phyloP scores from a whole-genome alignment of 2,329 filamentous ascomycete species.

The Thielaviopsis punctulata region DNA sequence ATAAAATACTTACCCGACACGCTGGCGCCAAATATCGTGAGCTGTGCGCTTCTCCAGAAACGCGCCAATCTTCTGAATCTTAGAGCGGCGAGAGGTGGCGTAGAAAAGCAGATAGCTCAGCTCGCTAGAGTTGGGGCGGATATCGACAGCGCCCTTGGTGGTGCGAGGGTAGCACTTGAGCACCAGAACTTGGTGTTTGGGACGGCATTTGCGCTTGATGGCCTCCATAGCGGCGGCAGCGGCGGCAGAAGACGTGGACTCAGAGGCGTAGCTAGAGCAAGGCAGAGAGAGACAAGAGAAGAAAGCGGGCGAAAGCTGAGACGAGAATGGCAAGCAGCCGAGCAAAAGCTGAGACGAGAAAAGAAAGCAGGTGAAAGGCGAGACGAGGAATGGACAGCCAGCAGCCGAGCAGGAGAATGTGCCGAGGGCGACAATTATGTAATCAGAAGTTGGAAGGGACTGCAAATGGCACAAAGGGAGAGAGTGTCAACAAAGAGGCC shows the following conservation, averaged over 20 bases:
- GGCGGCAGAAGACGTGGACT: not conserved
- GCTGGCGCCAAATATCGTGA: constrained; percentile 74
- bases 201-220: constrained; percentile 54
- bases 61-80: constrained; percentile 86
- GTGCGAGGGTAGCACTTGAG: constrained; percentile 92
- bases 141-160: constrained; percentile 77
- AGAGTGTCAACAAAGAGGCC: not conserved
- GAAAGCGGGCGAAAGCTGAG: not conserved
- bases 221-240: constrained; percentile 36
- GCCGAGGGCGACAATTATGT: too few species aligned
- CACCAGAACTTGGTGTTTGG: constrained; percentile 91
- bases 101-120: constrained; percentile 95
- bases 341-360: too few species aligned
- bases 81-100: constrained; percentile 80
- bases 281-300: not conserved
- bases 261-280: not conserved
- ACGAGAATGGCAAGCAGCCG: too few species aligned
- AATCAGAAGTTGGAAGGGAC: not conserved
- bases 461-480: not conserved
- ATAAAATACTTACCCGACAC: constrained; percentile 51
- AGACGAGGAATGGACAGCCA: too few species aligned
- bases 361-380: not conserved
- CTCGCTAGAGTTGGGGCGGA: constrained; percentile 92
- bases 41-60: constrained; percentile 91
- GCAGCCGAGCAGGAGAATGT: too few species aligned